Evolutionary conservation across 1,139 yeast genomes (phyloP).

Genomic region (Debaryomyces coudertii): DNA sequence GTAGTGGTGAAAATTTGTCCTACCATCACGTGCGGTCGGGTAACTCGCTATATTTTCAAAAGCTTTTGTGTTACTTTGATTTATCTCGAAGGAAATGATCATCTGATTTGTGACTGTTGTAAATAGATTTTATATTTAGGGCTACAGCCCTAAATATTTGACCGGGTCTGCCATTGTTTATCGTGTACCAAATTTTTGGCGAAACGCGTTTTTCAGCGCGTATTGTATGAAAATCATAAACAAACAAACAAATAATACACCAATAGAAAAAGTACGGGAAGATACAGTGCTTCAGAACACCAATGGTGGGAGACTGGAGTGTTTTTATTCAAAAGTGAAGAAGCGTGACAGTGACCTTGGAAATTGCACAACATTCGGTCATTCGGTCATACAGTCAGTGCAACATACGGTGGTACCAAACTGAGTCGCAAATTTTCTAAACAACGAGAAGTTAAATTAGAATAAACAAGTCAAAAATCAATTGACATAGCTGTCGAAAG

Average conservation of each 20-base stretch:
- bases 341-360: background rate
- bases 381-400: conserved; percentile 1
- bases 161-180: too few species aligned
- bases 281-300: background rate
- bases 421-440: conserved; percentile 2
- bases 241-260: background rate
- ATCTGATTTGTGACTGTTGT: conserved; percentile 1
- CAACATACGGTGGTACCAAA: background rate
- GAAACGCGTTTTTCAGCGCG: conserved; percentile 3
- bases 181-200: too few species aligned
- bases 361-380: conserved; percentile 2
- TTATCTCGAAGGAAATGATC: background rate
- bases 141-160: background rate
- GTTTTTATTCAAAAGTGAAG: conserved; percentile 1
- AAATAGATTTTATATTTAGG: background rate
- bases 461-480: background rate
- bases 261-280: background rate
- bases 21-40: conserved; percentile 6
- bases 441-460: background rate
- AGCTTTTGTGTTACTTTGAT: background rate
- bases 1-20: conserved; percentile 2
- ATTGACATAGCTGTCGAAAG: background rate
- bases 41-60: background rate
- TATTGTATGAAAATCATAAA: background rate
- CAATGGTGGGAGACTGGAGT: background rate